These are phyloP conservation scores for Arabidopsis lyrata DNA, from an alignment of 441 rosid species.

Conservation along the genomic window DNA sequence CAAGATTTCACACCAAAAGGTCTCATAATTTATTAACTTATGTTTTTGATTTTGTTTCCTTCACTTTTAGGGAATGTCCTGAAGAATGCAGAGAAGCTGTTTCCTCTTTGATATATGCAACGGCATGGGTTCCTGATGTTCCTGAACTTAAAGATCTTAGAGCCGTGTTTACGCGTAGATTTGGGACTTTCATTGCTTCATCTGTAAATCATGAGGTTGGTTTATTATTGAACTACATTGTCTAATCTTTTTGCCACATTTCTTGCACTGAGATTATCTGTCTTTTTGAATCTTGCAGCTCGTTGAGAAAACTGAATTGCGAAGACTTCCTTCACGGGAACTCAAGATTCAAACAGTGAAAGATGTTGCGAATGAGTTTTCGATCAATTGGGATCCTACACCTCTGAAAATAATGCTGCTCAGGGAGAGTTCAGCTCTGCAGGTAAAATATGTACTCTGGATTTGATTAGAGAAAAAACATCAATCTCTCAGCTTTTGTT, in stretches of 20 bases:
- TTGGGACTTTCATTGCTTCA: conserved; percentile 51
- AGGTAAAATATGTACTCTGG: conserved; percentile 21
- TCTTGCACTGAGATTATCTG: conserved; percentile 9
- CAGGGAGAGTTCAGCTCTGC: conserved; percentile 44
- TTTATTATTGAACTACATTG: conserved; percentile 2
- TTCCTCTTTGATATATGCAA: conserved; percentile 69
- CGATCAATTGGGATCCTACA: conserved; percentile 68
- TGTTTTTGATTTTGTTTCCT: not conserved
- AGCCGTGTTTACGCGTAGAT: conserved; percentile 55
- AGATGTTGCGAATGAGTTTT: conserved; percentile 61
- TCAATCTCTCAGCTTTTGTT: conserved; percentile 19
- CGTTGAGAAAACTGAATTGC: conserved; percentile 37
- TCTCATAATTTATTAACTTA: not conserved
- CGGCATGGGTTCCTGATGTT: conserved; percentile 79
- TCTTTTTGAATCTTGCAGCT: conserved; percentile 30
- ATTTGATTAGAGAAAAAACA: conserved; percentile 19
- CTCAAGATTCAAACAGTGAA: conserved; percentile 66
- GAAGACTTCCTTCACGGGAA: conserved; percentile 51
- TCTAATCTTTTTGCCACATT: conserved; percentile 1
- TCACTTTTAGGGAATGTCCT: conserved; percentile 72
- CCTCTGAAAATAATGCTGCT: conserved; percentile 60
- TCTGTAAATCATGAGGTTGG: conserved; percentile 44
- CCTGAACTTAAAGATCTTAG: conserved; percentile 85
- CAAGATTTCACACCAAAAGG: not conserved
- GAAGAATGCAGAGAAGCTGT: conserved; percentile 81